phyloP scores from a whole-genome alignment of 441 rosid species.

The Daphne laureola region DNA sequence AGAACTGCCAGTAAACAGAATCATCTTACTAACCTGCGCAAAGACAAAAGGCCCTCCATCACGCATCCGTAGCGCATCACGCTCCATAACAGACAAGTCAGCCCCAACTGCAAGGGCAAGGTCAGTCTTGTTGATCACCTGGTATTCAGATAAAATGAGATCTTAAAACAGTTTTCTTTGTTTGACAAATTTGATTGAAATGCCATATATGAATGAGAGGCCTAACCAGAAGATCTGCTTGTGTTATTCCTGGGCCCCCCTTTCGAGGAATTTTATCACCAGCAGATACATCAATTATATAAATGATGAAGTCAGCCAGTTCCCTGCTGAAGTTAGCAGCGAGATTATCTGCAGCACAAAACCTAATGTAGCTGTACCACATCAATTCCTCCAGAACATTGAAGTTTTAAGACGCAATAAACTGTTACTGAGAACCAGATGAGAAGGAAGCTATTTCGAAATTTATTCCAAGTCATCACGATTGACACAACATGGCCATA shows the following conservation, averaged over 20 bases:
- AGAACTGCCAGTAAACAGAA: neutral
- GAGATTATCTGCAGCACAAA: constrained; percentile 61
- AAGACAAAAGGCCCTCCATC: constrained; percentile 97
- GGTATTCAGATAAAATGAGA: constrained; percentile 12
- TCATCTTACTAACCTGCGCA: constrained; percentile 57
- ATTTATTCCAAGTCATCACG: neutral
- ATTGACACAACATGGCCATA: neutral
- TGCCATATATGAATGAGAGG: neutral
- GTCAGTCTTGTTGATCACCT: constrained; percentile 97
- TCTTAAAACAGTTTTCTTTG: neutral
- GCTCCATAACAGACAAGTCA: constrained; percentile 78
- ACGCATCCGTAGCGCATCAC: constrained; percentile 87
- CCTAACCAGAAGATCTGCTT: constrained; percentile 86
- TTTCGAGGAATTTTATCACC: constrained; percentile 96
- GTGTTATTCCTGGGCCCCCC: constrained; percentile 99
- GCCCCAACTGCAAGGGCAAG: constrained; percentile 90
- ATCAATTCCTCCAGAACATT: neutral
- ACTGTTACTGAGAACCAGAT: no score
- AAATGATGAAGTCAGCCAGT: constrained; percentile 93
- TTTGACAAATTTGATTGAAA: neutral
- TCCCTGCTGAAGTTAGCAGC: constrained; percentile 98
- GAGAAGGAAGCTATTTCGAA: neutral
- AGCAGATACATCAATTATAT: constrained; percentile 88
- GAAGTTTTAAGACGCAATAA: no score
- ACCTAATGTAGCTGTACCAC: constrained; percentile 5